Evolutionary conservation across 768 basidiomycete species (phyloP).

Genomic region (Kwoniella pini): DNA sequence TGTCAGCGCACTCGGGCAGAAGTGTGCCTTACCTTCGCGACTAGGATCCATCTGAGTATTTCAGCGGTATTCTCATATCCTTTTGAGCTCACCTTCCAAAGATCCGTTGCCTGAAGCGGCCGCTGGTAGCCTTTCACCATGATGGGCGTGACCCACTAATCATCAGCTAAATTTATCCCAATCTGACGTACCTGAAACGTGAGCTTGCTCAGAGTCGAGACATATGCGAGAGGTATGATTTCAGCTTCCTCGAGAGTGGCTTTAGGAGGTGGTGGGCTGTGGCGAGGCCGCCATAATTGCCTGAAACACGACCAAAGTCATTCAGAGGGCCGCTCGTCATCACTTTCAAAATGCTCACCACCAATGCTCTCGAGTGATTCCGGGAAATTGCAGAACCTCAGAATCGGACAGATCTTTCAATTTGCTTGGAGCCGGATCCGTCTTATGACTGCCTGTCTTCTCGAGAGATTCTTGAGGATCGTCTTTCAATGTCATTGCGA

Average conservation of each 20-base stretch:
- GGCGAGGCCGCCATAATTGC: slow-evolving; percentile 62
- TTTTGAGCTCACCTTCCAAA: slow-evolving; percentile 63
- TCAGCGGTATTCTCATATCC: neutral
- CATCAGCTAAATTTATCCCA: neutral
- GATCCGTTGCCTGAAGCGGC: slow-evolving; percentile 71
- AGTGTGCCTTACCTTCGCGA: slow-evolving; percentile 31
- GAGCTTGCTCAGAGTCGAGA: slow-evolving; percentile 64
- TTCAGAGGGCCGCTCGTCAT: neutral
- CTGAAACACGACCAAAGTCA: slow-evolving; percentile 12
- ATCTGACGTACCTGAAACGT: slow-evolving; percentile 65
- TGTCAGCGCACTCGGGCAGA: slow-evolving; percentile 38
- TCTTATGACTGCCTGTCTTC: too few relatives aligned
- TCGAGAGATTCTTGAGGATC: too few relatives aligned
- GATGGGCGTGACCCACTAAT: slow-evolving; percentile 54
- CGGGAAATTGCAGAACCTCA: slow-evolving; percentile 27
- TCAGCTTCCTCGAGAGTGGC: slow-evolving; percentile 63
- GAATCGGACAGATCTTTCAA: slow-evolving; percentile 22
- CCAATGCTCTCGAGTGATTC: slow-evolving; percentile 33
- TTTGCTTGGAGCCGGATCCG: neutral
- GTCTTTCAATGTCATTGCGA: too few relatives aligned
- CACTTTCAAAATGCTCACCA: slow-evolving; percentile 22
- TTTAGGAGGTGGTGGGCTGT: slow-evolving; percentile 64
- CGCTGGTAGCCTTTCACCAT: slow-evolving; percentile 67
- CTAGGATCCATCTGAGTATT: slow-evolving; percentile 39
- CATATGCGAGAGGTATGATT: slow-evolving; percentile 64